Conservation (phyloP, 352 stramenopile species). For the Globisporangium irregulare region DNA sequence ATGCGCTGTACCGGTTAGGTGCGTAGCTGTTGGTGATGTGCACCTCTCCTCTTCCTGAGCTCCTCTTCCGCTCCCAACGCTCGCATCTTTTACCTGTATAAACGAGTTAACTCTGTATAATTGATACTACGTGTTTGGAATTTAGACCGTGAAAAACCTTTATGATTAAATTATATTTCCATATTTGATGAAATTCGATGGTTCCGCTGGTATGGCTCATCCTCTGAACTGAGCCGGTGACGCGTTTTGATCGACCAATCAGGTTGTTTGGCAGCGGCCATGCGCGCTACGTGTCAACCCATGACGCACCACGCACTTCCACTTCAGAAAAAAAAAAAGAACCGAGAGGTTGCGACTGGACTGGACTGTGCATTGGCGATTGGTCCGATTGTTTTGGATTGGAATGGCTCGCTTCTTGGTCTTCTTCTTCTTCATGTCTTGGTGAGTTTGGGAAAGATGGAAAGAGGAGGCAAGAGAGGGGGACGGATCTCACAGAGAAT, state of each 20-base stretch:
- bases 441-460: not conserved
- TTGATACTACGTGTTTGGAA: not conserved
- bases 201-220: constrained; percentile 11
- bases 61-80: not conserved
- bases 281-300: constrained; percentile 6
- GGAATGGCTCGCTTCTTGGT: not conserved
- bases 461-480: not conserved
- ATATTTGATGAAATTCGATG: not conserved
- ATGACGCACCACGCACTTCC: not conserved
- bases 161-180: not conserved
- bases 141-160: not conserved
- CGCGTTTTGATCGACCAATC: constrained; percentile 9
- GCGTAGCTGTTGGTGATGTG: not conserved
- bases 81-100: not conserved
- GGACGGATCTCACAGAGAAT: not conserved
- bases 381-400: too few species aligned
- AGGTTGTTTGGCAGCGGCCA: not conserved
- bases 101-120: not conserved
- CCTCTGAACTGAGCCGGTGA: constrained; percentile 9
- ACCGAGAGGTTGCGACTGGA: not conserved
- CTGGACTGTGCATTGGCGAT: too few species aligned
- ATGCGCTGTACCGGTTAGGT: not conserved
- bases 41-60: not conserved
- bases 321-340: constrained; percentile 7
- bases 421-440: not conserved